Evolutionary conservation across 768 basidiomycete genomes (phyloP).

Genomic region (Russula brevipes): DNA sequence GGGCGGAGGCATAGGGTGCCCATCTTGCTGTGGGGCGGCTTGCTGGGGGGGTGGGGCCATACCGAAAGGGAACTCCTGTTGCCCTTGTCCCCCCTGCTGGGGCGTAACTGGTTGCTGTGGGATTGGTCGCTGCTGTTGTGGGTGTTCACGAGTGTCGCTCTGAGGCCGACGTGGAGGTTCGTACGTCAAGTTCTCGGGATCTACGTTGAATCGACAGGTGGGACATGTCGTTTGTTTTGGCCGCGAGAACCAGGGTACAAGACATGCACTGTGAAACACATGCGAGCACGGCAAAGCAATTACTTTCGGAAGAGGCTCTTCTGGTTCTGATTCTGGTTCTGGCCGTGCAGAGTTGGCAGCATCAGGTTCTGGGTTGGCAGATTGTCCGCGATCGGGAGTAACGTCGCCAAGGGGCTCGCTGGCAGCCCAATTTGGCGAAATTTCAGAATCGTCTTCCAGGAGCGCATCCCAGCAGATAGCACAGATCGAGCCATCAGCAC

Average conservation of each 20-base stretch:
- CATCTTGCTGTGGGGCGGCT: conserved; percentile 3
- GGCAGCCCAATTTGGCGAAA: not conserved
- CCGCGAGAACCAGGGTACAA: conserved; percentile 78
- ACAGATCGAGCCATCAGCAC: conserved; percentile 44
- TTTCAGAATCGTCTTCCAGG: conserved; percentile 26
- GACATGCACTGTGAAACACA: conserved; percentile 73
- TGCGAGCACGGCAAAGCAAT: conserved; percentile 76
- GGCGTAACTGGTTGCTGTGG: conserved; percentile 18
- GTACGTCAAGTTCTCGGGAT: conserved; percentile 67
- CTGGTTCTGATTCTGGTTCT: conserved; percentile 8
- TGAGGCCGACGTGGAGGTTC: conserved; percentile 18
- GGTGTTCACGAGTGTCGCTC: conserved; percentile 6
- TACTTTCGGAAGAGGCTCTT: conserved; percentile 38
- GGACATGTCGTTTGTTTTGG: conserved; percentile 78
- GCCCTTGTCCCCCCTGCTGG: conserved; percentile 4
- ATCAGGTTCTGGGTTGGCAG: conserved; percentile 19
- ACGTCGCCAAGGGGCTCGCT: not conserved
- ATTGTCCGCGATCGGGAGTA: conserved; percentile 12
- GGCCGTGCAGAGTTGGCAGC: conserved; percentile 11
- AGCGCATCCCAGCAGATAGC: conserved; percentile 79
- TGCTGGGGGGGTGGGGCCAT: not conserved
- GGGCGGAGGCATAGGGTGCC: not conserved
- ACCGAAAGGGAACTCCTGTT: not conserved
- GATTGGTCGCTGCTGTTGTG: not conserved
- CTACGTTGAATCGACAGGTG: conserved; percentile 77